A percentile compares a stretch with the other conserved stretches of the same genome.
Conservation (phyloP, 1,284 basidiomycete species). For the Hypsizygus ulmarius region DNA sequence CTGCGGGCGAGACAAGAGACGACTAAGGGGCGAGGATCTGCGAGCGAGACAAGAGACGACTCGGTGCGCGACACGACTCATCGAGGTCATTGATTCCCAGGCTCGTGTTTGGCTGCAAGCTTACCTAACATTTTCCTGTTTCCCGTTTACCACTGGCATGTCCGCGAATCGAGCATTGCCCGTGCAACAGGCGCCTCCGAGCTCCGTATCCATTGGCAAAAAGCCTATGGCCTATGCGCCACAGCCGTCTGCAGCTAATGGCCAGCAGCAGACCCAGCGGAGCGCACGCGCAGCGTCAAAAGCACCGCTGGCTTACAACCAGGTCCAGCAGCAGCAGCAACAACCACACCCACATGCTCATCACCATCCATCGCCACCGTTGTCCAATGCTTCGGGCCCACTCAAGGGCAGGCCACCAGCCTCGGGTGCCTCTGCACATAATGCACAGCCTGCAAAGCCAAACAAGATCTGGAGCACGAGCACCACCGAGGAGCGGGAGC, state of each 20-base stretch:
- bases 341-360: constrained; percentile 32
- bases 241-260: constrained; percentile 17
- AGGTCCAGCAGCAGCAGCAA: constrained; percentile 33
- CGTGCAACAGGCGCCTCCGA: constrained; percentile 35
- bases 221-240: constrained; percentile 46
- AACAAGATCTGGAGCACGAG: constrained; percentile 89
- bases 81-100: no score
- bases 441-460: constrained; percentile 40
- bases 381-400: constrained; percentile 54
- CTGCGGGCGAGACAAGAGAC: no score
- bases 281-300: constrained; percentile 67
- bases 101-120: no score
- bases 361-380: constrained; percentile 70
- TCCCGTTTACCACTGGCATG: constrained; percentile 24
- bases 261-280: constrained; percentile 34
- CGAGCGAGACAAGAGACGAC: no score
- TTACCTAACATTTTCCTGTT: constrained; percentile 27
- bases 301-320: constrained; percentile 60
- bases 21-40: no score
- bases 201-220: constrained; percentile 46
- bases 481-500: constrained; percentile 88
- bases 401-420: constrained; percentile 26
- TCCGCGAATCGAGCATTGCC: constrained; percentile 22
- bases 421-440: constrained; percentile 23
- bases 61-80: no score